Evolutionary conservation across 2,329 filamentous ascomycete genomes (phyloP).

Genomic region (Aspergillus brasiliensis): DNA sequence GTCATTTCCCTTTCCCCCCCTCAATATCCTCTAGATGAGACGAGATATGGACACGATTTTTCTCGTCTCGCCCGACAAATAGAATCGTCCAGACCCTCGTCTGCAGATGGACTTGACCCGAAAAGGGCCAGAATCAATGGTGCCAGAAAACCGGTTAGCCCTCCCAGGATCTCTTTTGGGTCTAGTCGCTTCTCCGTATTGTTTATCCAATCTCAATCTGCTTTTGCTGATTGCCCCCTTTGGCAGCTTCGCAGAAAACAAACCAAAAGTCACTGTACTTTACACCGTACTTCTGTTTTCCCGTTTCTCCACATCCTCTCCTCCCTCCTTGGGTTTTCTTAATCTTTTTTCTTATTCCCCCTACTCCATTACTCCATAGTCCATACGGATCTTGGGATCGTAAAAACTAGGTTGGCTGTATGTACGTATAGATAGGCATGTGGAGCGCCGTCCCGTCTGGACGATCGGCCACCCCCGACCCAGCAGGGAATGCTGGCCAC

Average conservation of each 20-base stretch:
- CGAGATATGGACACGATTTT: background rate
- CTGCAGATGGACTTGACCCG: background rate
- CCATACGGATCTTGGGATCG: background rate
- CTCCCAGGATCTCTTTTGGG: background rate
- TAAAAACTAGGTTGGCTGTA: background rate
- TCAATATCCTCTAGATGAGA: background rate
- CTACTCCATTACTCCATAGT: background rate
- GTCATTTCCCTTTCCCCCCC: background rate
- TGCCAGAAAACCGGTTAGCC: constrained; percentile 1
- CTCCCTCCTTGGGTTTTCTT: too few relatives aligned
- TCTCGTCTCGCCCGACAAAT: background rate
- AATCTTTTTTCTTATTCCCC: background rate
- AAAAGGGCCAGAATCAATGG: constrained; percentile 3
- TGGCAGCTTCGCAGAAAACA: too few relatives aligned
- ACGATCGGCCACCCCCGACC: constrained; percentile 16
- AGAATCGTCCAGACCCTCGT: constrained; percentile 1
- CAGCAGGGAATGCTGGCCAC: constrained; percentile 13
- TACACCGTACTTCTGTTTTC: background rate
- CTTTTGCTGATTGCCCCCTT: background rate
- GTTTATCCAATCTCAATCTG: background rate
- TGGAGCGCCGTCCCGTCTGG: constrained; percentile 12
- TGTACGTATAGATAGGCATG: constrained; percentile 6
- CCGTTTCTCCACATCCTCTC: background rate
- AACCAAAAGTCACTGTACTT: background rate
- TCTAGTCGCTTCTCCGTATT: background rate